Evolutionary conservation across 768 basidiomycete genomes (phyloP), one percentile per base, ranked within the genome.

Genomic region (Cantharellus anzutake): DNA sequence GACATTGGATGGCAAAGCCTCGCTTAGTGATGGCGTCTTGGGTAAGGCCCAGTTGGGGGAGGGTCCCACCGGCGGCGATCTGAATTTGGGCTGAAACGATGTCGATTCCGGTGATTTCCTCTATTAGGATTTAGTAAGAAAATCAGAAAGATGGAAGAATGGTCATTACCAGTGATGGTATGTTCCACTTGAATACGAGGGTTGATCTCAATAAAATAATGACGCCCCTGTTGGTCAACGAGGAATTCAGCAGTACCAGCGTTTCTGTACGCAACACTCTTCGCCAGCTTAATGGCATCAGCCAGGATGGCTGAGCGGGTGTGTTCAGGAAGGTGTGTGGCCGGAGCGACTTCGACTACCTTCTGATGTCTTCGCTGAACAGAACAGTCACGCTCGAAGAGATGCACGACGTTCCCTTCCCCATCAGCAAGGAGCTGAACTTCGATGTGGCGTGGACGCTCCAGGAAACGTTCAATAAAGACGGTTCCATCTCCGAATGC

Each of bases 171-270:
- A 62, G 96, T 97, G 70, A 98, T 97, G 60, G 96, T 98, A 72
- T 98, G 96, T 70, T 98, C 96, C 72, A 99, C 96, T 72, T 99
- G 96, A 67, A 99, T 97, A 74, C 96, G 91, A 39, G 96, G 92
- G 72, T 97, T 97, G 66, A 99, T 97, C 73, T 99, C 96, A 68
- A 99, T 98, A 74, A 99, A 98, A 73, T 98, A 98, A 72, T 96
- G 91, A 65, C 92, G 79, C 66, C 89, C 91, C 76, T 86, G 81
- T 69, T 92, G 87, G 72, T 98, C 96, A 63, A 98, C 92, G 71
- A 99, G 76, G 76, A 98, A 99, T 73, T 99, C 96, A 35, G 90
- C 92, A 42, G 96, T 98, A 64, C 96, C 94, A 57, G 96, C 96
- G 71, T 96, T 97, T 64, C 90, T 80, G 71, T 99, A 99, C 3